Conservation (phyloP, 169 alveolate species). For the Plasmodium fragile region DNA sequence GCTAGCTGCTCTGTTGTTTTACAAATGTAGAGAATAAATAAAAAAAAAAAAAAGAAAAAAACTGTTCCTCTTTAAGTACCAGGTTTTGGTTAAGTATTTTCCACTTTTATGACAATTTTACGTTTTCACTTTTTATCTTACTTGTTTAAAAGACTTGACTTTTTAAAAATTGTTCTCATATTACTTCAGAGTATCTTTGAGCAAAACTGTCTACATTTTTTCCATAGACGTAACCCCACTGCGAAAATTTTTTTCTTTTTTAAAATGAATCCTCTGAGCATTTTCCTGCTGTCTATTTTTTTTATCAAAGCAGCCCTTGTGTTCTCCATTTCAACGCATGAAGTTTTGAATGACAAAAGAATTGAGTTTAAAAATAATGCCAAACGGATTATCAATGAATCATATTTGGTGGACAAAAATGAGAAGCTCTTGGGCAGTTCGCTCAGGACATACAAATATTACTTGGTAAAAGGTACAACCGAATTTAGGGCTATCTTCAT, state of each 20-base stretch:
- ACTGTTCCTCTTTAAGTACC: not conserved
- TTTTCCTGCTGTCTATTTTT: constrained; percentile 39
- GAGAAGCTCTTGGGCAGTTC: constrained; percentile 46
- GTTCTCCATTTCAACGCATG: constrained; percentile 25
- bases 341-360: constrained; percentile 40
- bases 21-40: not conserved
- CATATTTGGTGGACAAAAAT: constrained; percentile 61
- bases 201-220: not conserved
- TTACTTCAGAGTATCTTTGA: not conserved
- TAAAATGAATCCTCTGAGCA: constrained; percentile 32
- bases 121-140: not conserved
- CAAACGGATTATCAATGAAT: constrained; percentile 32
- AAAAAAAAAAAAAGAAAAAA: not conserved
- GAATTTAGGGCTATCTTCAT: constrained; percentile 71
- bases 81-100: constrained; percentile 4
- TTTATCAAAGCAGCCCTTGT: not conserved
- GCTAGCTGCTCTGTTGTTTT: not conserved
- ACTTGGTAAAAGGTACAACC: constrained; percentile 36
- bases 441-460: constrained; percentile 57
- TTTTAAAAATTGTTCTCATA: constrained; percentile 7
- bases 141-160: not conserved
- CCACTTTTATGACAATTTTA: not conserved
- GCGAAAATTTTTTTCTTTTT: not conserved
- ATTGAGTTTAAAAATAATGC: constrained; percentile 30
- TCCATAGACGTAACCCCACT: not conserved